Evolutionary conservation across 2,329 filamentous ascomycete species (phyloP), one percentile per base, ranked within the genome.

Genomic region (Mycosphaerella sp.): DNA sequence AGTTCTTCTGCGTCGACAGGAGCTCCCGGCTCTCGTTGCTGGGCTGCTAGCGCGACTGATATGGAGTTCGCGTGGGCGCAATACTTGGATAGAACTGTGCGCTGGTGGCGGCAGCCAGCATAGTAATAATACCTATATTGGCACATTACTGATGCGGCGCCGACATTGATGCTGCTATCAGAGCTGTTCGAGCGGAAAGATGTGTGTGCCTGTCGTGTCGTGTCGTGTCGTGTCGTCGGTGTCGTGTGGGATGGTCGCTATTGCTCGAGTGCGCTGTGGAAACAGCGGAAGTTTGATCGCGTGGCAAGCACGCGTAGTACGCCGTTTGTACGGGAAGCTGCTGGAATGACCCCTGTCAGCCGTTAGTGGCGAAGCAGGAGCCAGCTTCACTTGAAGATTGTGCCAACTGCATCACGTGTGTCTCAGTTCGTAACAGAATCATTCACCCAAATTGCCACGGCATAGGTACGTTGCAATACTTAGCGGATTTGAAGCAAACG

Each of bases 71-170:
- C 37, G 34, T 44, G 45, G 30, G 59, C 59, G 17, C 65, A 67
- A 43, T 56, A 62, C n/a, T 49, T 37, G 49, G 58, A 42, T 16
- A 66, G 54, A n/a, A 62, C 39, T 10, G 60, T 56, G 39, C 65
- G 49, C 37, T 64, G 59, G 49, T 68, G 66, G 18, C 55, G 52
- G 50, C 66, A 68, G 44, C 54, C 45, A 21, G 54, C 45, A 50
- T 59, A 68, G 55, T 63, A 65, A 57, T 59, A 54, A 47, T 66
- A 65, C 40, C 53, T 57, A 59, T 65, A 66, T 17, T 53, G 53
- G 50, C 66, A 68, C 66, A 68, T 68, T 14, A 51, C 50, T 47
- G 41, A 21, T 14, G 48, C 44, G 30, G 40, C 27, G 25, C 34
- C 40, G 50, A 56, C 54, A 53, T 53, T 12, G n/a, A 48, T 32